Evolutionary conservation across 345 rosid genomes (phyloP).

Genomic region (Linum usitatissimum): DNA sequence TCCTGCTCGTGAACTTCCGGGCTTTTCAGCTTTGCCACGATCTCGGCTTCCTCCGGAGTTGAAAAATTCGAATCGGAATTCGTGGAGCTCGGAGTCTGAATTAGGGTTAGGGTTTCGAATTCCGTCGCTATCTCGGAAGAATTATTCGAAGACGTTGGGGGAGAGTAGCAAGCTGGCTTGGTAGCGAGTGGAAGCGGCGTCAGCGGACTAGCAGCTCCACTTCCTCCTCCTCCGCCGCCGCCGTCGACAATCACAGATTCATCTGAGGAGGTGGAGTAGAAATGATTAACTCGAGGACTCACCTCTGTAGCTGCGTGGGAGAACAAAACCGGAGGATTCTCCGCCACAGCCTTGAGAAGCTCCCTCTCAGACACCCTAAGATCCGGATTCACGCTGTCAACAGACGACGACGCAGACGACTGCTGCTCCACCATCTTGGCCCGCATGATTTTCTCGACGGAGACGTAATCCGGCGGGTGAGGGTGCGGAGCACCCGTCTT

Average conservation of each 20-base stretch:
- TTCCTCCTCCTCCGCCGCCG: slow-evolving; percentile 10
- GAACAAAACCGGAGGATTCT: slow-evolving; percentile 14
- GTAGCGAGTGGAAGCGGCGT: slow-evolving; percentile 69
- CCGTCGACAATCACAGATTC: slow-evolving; percentile 19
- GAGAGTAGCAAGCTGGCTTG: slow-evolving; percentile 58
- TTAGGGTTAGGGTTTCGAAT: slow-evolving; percentile 13
- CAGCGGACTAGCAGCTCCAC: slow-evolving; percentile 31
- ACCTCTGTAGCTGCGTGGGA: slow-evolving; percentile 42
- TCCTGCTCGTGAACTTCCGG: slow-evolving; percentile 20
- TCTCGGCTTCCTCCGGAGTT: slow-evolving; percentile 15
- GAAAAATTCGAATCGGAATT: slow-evolving; percentile 12
- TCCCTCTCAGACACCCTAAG: slow-evolving; percentile 61
- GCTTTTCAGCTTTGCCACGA: slow-evolving; percentile 17
- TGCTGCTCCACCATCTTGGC: slow-evolving; percentile 5
- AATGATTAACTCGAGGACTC: slow-evolving; percentile 16
- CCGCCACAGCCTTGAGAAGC: slow-evolving; percentile 46
- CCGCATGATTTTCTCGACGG: slow-evolving; percentile 11
- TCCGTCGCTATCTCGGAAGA: slow-evolving; percentile 15
- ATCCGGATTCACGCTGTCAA: slow-evolving; percentile 11
- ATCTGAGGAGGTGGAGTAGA: slow-evolving; percentile 23
- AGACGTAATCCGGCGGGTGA: slow-evolving; percentile 14
- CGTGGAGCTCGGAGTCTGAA: slow-evolving; percentile 11
- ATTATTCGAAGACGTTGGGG: slow-evolving; percentile 15
- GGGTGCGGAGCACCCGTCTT: slow-evolving; percentile 12
- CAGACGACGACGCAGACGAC: slow-evolving; percentile 1